These are phyloP conservation scores for Salvia splendens DNA, from an alignment of 257 asterid genomes.

Conservation along the genomic window DNA sequence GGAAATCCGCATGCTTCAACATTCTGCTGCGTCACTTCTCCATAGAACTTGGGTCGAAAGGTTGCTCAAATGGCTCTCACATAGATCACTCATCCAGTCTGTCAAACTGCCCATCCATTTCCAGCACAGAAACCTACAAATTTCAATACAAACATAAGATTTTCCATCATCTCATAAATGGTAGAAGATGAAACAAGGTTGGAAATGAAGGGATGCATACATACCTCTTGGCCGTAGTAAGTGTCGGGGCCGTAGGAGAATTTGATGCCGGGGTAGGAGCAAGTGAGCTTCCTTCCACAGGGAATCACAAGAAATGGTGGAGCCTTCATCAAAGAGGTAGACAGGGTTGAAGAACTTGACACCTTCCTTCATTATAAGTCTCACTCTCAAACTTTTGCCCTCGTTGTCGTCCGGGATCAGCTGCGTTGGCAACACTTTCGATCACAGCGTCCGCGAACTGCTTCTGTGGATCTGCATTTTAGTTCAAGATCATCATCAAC, in stretches of 20 bases:
- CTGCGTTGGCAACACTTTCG: conserved; percentile 88
- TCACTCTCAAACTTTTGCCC: conserved; percentile 91
- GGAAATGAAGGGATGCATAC: too few species aligned
- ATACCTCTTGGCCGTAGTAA: conserved; percentile 89
- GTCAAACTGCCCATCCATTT: conserved; percentile 98
- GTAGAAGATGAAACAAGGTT: too few species aligned
- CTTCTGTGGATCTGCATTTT: conserved; percentile 83
- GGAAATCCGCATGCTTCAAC: conserved; percentile 92
- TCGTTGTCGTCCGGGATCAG: conserved; percentile 94
- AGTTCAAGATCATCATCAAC: too few species aligned
- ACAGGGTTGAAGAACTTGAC: conserved; percentile 79
- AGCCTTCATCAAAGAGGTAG: conserved; percentile 95
- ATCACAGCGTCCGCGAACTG: conserved; percentile 90
- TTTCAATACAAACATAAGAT: too few species aligned
- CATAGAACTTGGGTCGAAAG: conserved; percentile 88
- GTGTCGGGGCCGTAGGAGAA: conserved; percentile 84
- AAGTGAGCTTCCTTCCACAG: conserved; percentile 93
- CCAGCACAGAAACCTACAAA: conserved; percentile 81
- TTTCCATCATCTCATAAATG: too few species aligned
- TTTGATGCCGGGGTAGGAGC: conserved; percentile 99
- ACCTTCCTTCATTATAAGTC: conserved; percentile 87
- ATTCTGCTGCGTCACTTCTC: conserved; percentile 97
- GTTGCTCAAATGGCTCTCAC: conserved; percentile 94
- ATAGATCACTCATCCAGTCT: conserved; percentile 87
- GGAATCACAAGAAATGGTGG: conserved; percentile 96